Base-by-base conservation (phyloP, 1,284 basidiomycete genomes). In the Apiotrichum veenhuisii region DNA sequence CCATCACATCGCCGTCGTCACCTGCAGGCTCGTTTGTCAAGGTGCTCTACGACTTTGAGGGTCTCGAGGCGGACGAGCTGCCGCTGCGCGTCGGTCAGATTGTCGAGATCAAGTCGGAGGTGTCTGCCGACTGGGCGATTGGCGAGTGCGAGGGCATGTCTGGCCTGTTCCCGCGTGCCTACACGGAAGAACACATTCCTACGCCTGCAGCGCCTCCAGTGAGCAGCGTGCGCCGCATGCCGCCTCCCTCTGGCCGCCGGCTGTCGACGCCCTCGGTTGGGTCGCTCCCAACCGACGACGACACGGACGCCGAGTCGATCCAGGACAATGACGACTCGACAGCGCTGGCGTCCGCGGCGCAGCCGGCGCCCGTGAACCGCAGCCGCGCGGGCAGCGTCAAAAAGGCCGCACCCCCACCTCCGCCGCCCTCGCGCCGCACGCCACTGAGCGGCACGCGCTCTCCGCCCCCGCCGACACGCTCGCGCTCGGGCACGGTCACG, bases 51-150 rank as follows among this genome's bases (percentile, higher is more conserved):
- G 87, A 88, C 69, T 92, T 89, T 71, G 75, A 79, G 0, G 87
- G 84, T 0, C 83, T 82, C 9, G 79, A 83, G 4, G 56, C 57
- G 1, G 89, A 91, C 65, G 90, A 92, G 72, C 78, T 93, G 43
- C 82, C 81, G 34, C 86, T 92, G 76, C 81, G 77, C 55, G 77
- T 80, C 9, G 90, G 89, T 0, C 85, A 87, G 48, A 83, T 88
- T 62, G 86, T 93, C 55, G 72, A 81, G 20, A 85, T 91, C 20
- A 68, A 88, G 25, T 84, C 84, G 38, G 87, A 91, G 71, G 86
- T 90, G 0, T 78, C 88, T 36, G 86, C 87, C 56, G 88, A 84
- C 54, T 93, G 90, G 90, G 90, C 87, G 85, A 83, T 90, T 77
- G 89, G 89, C 15, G 84, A 88, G 71, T 64, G 52, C 15, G 69